Conservation (phyloP, 78 protist species). For the Pelomyxa schiedti region DNA sequence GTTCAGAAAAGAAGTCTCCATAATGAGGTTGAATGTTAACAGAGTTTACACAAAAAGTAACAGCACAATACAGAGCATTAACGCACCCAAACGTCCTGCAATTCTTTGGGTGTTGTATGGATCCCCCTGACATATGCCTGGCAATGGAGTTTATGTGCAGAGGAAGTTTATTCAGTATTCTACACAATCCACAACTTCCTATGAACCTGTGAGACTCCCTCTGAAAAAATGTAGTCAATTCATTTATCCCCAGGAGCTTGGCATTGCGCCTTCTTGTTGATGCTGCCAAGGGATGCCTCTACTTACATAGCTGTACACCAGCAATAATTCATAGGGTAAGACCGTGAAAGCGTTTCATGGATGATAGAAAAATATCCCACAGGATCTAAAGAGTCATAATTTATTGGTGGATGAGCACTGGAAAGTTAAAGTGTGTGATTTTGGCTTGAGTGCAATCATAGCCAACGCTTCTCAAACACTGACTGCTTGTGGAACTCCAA, state of each 20-base stretch:
- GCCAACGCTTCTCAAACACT: constrained; percentile 24
- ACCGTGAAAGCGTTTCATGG: too few species aligned
- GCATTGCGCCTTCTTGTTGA: too few species aligned
- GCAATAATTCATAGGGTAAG: constrained; percentile 48
- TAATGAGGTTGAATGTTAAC: too few species aligned
- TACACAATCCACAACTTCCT: too few species aligned
- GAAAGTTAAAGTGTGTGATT: constrained; percentile 52
- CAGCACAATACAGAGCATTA: too few species aligned
- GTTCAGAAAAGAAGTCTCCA: constrained; percentile 29
- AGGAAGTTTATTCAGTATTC: background rate
- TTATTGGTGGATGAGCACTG: constrained; percentile 45
- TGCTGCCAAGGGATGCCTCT: constrained; percentile 35
- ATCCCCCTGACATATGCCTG: constrained; percentile 49
- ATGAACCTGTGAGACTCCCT: too few species aligned
- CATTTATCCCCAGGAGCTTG: constrained; percentile 4
- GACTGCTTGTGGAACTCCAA: constrained; percentile 65
- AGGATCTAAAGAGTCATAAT: constrained; percentile 50
- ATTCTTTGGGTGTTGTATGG: constrained; percentile 40
- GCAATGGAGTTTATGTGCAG: constrained; percentile 49
- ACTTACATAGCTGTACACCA: constrained; percentile 45
- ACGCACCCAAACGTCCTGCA: constrained; percentile 61
- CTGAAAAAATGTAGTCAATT: background rate
- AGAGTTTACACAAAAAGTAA: too few species aligned
- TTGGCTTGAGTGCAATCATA: constrained; percentile 40
- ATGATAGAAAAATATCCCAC: too few species aligned